phyloP scores from a whole-genome alignment of 352 stramenopile species.

The Globisporangium uncinulatum region DNA sequence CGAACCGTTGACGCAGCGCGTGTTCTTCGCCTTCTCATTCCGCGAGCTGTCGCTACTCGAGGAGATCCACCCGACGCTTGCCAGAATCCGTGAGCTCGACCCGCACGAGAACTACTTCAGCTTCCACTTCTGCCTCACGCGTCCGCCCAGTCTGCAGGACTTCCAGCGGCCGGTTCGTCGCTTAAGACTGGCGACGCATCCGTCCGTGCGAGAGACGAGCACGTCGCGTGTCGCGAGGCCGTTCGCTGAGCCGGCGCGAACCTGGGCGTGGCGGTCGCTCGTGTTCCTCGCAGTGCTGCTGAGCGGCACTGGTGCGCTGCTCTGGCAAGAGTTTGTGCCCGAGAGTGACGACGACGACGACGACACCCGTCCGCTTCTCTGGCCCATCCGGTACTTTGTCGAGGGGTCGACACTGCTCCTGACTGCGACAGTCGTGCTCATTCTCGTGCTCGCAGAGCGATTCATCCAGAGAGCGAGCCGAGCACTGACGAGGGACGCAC shows the following conservation, averaged over 20 bases:
- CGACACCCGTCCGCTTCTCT: conserved; percentile 17
- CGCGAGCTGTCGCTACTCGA: conserved; percentile 20
- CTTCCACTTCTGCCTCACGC: conserved; percentile 21
- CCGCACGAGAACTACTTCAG: conserved; percentile 15
- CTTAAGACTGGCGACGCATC: not conserved
- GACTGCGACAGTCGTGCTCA: not conserved
- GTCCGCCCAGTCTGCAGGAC: conserved; percentile 2
- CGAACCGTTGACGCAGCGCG: conserved; percentile 7
- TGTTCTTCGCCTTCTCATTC: conserved; percentile 21
- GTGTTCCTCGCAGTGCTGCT: not conserved
- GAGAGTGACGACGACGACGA: conserved; percentile 13
- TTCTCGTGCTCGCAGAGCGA: not conserved
- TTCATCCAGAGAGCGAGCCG: not conserved
- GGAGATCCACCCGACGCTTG: conserved; percentile 16
- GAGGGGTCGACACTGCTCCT: conserved; percentile 15
- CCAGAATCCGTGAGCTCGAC: conserved; percentile 9
- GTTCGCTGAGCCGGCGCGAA: not conserved
- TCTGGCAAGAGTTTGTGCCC: conserved; percentile 4
- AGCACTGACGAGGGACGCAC: not conserved
- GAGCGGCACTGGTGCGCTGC: not conserved
- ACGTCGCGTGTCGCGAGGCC: not conserved
- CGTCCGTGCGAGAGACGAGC: not conserved
- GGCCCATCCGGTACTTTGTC: conserved; percentile 19
- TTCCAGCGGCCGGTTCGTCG: not conserved
- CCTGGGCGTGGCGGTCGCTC: not conserved